These are phyloP conservation scores for Globisporangium megalacanthum DNA, from an alignment of 352 stramenopile species.

Conservation along the genomic window DNA sequence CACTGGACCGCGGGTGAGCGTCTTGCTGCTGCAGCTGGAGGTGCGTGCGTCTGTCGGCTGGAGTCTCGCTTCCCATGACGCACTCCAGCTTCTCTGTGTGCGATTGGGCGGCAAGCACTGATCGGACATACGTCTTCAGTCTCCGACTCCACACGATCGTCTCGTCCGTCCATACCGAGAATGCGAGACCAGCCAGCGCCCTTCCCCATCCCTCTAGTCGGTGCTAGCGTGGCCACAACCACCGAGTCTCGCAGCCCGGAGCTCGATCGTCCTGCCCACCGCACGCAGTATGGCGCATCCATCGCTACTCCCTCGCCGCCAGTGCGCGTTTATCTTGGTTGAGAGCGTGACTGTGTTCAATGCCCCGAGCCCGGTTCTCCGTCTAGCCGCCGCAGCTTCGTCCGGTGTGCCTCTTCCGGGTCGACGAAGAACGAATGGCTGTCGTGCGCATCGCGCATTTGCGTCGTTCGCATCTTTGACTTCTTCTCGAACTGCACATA, in stretches of 20 bases:
- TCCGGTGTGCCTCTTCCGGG: conserved; percentile 18
- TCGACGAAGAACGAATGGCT: conserved; percentile 10
- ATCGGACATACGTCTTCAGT: background rate
- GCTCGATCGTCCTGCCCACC: too few relatives aligned
- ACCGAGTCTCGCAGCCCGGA: too few relatives aligned
- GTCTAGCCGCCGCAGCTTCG: conserved; percentile 41
- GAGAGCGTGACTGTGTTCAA: conserved; percentile 17
- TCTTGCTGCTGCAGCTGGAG: too few relatives aligned
- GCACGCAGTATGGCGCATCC: background rate
- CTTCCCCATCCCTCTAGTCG: too few relatives aligned
- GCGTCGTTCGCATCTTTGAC: conserved; percentile 41
- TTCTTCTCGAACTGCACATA: conserved; percentile 30
- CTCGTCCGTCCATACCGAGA: too few relatives aligned
- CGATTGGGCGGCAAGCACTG: background rate
- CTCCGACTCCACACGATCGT: too few relatives aligned
- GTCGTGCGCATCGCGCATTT: conserved; percentile 23
- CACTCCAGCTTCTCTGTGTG: background rate
- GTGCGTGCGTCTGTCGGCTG: background rate
- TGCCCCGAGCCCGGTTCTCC: conserved; percentile 32
- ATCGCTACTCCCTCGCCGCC: background rate
- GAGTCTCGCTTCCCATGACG: background rate
- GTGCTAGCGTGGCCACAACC: too few relatives aligned
- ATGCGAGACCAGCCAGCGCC: too few relatives aligned
- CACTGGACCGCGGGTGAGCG: too few relatives aligned
- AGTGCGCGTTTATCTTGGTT: too few relatives aligned